A percentile compares a stretch with the other conserved stretches of the same genome.
phyloP scores from a whole-genome alignment of 495 filamentous ascomycete species.

The Evansstolkia leycettana region DNA sequence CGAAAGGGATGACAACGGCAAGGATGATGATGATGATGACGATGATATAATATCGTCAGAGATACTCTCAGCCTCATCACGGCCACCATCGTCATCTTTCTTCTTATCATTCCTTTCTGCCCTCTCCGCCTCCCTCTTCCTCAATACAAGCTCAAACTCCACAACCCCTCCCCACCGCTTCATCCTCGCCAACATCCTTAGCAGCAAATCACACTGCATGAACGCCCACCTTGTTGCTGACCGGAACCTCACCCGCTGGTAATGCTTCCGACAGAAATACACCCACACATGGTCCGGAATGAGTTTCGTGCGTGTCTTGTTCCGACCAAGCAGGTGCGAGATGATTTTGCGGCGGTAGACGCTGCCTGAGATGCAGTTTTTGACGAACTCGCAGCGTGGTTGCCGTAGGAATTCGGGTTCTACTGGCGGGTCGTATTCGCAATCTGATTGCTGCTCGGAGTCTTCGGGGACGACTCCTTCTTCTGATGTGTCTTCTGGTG shows the following conservation, averaged over 20 bases:
- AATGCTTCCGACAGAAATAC: constrained; percentile 71
- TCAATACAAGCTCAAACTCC: constrained; percentile 17
- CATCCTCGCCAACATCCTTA: constrained; percentile 43
- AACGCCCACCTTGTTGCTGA: constrained; percentile 46
- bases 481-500: too few species aligned
- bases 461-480: too few species aligned
- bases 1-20: too few species aligned
- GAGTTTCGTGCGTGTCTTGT: constrained; percentile 60
- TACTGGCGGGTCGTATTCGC: too few species aligned
- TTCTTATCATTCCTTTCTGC: constrained; percentile 2
- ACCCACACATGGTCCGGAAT: constrained; percentile 59
- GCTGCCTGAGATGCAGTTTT: constrained; percentile 35
- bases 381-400: constrained; percentile 8
- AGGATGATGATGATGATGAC: too few species aligned
- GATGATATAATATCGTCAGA: too few species aligned
- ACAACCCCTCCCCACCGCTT: constrained; percentile 44
- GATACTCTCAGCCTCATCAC: constrained; percentile 9
- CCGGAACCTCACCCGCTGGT: constrained; percentile 63
- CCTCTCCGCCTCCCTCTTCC: constrained; percentile 11
- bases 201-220: constrained; percentile 47
- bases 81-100: constrained; percentile 5
- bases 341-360: constrained; percentile 53
- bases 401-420: not conserved
- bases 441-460: too few species aligned
- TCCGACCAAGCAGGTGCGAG: constrained; percentile 80